phyloP scores from a whole-genome alignment of 352 stramenopile genomes.

The Globisporangium rhizosaccharum region DNA sequence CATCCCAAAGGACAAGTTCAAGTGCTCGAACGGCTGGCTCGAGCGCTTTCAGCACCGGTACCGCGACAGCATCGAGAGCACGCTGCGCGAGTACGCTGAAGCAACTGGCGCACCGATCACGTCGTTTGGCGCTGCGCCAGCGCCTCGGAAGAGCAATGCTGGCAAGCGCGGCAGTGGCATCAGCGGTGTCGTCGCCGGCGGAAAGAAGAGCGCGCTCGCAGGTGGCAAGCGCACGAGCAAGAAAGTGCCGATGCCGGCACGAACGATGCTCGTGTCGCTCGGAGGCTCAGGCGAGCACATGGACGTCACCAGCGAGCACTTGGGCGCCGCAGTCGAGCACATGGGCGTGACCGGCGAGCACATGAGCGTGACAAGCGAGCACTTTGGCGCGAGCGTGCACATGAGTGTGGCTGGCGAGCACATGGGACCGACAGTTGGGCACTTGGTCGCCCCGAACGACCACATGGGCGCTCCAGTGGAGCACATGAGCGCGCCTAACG shows the following conservation, averaged over 20 bases:
- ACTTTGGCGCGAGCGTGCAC: not conserved
- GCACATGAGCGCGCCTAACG: too few species aligned
- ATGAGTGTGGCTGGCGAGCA: too few species aligned
- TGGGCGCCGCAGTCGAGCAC: not conserved
- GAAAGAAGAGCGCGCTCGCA: not conserved
- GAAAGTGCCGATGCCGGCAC: constrained; percentile 2
- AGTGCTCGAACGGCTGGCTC: constrained; percentile 10
- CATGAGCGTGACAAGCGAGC: not conserved
- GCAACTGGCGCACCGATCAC: constrained; percentile 2
- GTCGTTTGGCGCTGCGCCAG: not conserved
- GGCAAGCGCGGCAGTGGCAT: not conserved
- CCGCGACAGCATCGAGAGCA: constrained; percentile 4
- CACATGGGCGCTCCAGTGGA: too few species aligned
- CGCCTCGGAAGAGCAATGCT: not conserved
- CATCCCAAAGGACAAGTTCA: constrained; percentile 8
- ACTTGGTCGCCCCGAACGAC: too few species aligned
- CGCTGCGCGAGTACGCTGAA: constrained; percentile 5
- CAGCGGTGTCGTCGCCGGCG: not conserved
- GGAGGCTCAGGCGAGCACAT: not conserved
- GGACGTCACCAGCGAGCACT: not conserved
- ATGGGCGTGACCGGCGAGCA: not conserved
- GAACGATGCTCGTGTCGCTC: not conserved
- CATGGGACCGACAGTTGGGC: too few species aligned
- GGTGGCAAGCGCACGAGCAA: constrained; percentile 6
- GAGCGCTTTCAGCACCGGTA: constrained; percentile 8